Percentiles rank a stretch among this genome's conserved stretches.
Evolutionary conservation across 805 yeast species (phyloP).

Genomic region (Kazachstania bromeliacearum): DNA sequence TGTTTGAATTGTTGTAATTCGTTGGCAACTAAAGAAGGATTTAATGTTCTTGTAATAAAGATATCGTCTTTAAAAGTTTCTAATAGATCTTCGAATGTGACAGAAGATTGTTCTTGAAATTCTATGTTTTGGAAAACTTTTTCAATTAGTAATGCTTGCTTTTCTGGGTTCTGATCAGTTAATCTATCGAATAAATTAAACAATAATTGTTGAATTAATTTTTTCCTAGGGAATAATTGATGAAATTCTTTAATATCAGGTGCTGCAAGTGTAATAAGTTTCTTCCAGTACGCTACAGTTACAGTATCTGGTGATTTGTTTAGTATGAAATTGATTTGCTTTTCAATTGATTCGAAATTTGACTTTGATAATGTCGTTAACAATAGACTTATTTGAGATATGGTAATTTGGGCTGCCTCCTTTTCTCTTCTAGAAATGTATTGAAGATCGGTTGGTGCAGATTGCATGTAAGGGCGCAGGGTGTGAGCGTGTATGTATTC

Average conservation of each 20-base stretch:
- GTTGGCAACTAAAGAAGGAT: slow-evolving; percentile 1
- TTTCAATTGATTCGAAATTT: slow-evolving; percentile 13
- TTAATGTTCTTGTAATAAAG: neutral
- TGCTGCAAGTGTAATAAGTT: slow-evolving; percentile 17
- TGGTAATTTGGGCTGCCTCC: slow-evolving; percentile 20
- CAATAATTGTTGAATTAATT: slow-evolving; percentile 18
- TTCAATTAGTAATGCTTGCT: slow-evolving; percentile 9
- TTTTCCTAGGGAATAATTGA: slow-evolving; percentile 10
- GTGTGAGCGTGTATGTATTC: too few relatives aligned
- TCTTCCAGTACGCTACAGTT: slow-evolving; percentile 23
- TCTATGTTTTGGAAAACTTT: slow-evolving; percentile 12
- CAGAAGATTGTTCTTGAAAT: slow-evolving; percentile 6
- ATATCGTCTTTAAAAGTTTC: slow-evolving; percentile 8
- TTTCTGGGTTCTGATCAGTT: slow-evolving; percentile 10
- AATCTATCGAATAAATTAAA: slow-evolving; percentile 14
- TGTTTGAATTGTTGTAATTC: neutral
- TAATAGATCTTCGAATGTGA: slow-evolving; percentile 7
- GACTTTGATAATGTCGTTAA: slow-evolving; percentile 16
- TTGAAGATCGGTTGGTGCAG: slow-evolving; percentile 6
- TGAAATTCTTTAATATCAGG: slow-evolving; percentile 13
- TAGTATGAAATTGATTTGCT: slow-evolving; percentile 15
- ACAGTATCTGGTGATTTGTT: slow-evolving; percentile 16
- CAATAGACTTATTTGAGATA: slow-evolving; percentile 24
- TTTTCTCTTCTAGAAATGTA: slow-evolving; percentile 12
- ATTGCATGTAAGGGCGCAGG: slow-evolving; percentile 18